A percentile compares a stretch with the other conserved stretches of the same genome.
These are phyloP conservation scores for Pestalotiopsis sp. DNA, from an alignment of 2,329 filamentous ascomycete species.

Conservation along the genomic window DNA sequence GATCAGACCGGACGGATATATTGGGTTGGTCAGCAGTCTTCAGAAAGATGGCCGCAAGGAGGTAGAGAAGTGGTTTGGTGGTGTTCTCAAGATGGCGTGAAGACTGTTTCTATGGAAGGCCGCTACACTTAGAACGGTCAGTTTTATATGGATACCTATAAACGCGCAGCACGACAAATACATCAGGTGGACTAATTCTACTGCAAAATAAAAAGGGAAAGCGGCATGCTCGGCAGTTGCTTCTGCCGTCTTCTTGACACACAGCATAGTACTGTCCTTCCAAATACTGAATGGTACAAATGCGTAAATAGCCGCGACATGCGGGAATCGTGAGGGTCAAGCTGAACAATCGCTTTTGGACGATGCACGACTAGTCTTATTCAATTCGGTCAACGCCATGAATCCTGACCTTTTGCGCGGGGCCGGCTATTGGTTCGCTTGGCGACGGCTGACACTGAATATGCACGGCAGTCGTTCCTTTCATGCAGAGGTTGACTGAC, in stretches of 20 bases:
- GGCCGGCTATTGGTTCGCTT: neutral
- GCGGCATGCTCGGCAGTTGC: no score
- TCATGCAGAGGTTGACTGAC: neutral
- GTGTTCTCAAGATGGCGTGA: constrained; percentile 12
- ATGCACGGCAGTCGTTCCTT: neutral
- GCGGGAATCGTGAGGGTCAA: neutral
- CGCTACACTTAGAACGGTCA: neutral
- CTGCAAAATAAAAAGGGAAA: no score
- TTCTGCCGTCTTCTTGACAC: no score
- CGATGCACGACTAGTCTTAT: neutral
- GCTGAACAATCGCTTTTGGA: neutral
- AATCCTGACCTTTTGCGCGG: neutral
- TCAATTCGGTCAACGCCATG: neutral
- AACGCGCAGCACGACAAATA: neutral
- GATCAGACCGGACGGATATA: constrained; percentile 69
- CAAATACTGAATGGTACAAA: no score
- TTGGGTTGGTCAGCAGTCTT: constrained; percentile 43
- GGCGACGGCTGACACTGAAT: neutral
- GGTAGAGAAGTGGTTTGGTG: constrained; percentile 24
- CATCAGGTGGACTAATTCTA: no score
- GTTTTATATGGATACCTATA: neutral
- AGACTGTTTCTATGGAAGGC: neutral
- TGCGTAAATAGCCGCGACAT: neutral
- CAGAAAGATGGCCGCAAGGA: constrained; percentile 28
- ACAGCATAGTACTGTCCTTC: no score